Conservation (phyloP, 371 early-diverging fungal genomes). For the Rhizoclosmatium hyalinum region DNA sequence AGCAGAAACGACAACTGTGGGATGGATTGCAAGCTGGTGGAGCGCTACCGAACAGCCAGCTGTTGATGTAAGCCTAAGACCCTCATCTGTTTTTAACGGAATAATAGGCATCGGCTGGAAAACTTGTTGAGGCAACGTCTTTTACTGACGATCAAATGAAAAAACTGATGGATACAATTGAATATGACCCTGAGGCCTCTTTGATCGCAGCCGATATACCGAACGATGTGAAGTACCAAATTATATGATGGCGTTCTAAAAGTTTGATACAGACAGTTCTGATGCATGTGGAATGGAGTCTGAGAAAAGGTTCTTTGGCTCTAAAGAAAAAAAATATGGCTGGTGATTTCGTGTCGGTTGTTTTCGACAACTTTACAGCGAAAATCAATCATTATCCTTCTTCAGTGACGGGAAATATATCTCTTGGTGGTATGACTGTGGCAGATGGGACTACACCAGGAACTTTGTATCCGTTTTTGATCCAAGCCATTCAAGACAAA, state of each 20-base stretch:
- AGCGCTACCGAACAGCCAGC: slow-evolving; percentile 5
- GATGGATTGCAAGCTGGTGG: slow-evolving; percentile 46
- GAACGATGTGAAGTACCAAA: slow-evolving; percentile 66
- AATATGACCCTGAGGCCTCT: slow-evolving; percentile 84
- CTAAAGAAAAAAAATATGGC: slow-evolving; percentile 64
- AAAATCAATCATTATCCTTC: slow-evolving; percentile 71
- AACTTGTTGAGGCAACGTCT: slow-evolving; percentile 21
- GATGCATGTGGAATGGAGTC: slow-evolving; percentile 69
- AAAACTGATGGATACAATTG: slow-evolving; percentile 93
- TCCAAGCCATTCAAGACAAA: slow-evolving; percentile 78
- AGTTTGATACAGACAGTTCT: slow-evolving; percentile 57
- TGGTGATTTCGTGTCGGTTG: slow-evolving; percentile 54
- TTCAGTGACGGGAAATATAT: slow-evolving; percentile 73
- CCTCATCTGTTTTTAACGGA: not conserved
- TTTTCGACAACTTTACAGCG: slow-evolving; percentile 64
- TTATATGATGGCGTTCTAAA: not conserved
- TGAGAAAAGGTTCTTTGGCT: slow-evolving; percentile 87
- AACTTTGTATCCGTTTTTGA: slow-evolving; percentile 80
- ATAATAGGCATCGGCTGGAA: not conserved
- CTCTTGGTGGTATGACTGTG: slow-evolving; percentile 79
- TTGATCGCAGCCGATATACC: slow-evolving; percentile 75
- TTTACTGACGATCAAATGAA: slow-evolving; percentile 50
- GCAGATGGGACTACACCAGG: slow-evolving; percentile 79
- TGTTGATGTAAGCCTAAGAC: not conserved
- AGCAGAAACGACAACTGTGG: slow-evolving; percentile 33